These are phyloP conservation scores for Aspergillus chevalieri DNA, from an alignment of 2,329 filamentous ascomycete genomes.

Conservation along the genomic window DNA sequence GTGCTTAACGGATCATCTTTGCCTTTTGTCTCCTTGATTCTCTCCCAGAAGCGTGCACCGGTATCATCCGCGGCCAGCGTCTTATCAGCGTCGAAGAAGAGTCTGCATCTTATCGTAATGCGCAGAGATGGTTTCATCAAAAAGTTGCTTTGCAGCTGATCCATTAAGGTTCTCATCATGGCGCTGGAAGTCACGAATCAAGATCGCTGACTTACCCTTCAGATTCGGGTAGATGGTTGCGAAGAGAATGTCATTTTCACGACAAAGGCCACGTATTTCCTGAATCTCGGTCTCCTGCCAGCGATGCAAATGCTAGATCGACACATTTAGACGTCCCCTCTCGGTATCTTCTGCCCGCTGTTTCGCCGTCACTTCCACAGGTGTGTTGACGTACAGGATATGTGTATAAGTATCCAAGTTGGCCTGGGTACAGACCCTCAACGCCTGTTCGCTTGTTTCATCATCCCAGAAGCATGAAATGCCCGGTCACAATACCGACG, in stretches of 20 bases:
- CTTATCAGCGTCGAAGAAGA: slow-evolving; percentile 53
- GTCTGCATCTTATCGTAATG: slow-evolving; percentile 29
- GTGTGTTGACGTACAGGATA: slow-evolving; percentile 51
- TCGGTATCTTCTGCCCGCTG: slow-evolving; percentile 34
- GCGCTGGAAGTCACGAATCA: slow-evolving; percentile 27
- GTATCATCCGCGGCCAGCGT: slow-evolving; percentile 43
- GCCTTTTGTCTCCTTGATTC: slow-evolving; percentile 2
- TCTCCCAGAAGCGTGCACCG: slow-evolving; percentile 8
- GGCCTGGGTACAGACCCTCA: slow-evolving; percentile 36
- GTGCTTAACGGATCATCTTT: slow-evolving; percentile 29
- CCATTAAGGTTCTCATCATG: slow-evolving; percentile 39
- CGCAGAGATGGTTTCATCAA: slow-evolving; percentile 31
- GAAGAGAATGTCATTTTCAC: slow-evolving; percentile 45
- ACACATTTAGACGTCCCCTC: slow-evolving; percentile 28
- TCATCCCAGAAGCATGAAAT: slow-evolving; percentile 52
- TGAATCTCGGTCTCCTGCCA: slow-evolving; percentile 48
- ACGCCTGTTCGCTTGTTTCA: slow-evolving; percentile 6
- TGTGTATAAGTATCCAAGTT: slow-evolving; percentile 50
- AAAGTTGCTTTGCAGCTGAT: slow-evolving; percentile 13
- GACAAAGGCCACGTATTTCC: slow-evolving; percentile 42
- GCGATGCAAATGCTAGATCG: slow-evolving; percentile 34
- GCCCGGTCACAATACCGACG: slow-evolving; percentile 48
- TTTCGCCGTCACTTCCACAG: slow-evolving; percentile 30
- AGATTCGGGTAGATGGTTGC: slow-evolving; percentile 4
- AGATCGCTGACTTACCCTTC: too few relatives aligned